Evolutionary conservation across 2,329 filamentous ascomycete species (phyloP), one percentile per base, ranked within the genome.

Genomic region (Penicillium sp.): DNA sequence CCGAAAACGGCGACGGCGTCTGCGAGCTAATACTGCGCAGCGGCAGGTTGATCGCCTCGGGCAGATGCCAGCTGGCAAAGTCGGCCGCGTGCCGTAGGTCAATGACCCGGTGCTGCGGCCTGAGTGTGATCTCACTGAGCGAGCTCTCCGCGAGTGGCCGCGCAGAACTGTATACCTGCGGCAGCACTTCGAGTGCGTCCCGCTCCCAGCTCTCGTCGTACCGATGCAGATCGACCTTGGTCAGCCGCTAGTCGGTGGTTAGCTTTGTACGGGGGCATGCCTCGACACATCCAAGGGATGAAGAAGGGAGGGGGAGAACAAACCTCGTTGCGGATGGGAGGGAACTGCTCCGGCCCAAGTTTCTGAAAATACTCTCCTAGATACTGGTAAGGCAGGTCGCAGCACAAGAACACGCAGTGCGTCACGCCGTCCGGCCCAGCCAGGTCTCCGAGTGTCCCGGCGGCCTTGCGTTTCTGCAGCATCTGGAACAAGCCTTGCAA

Each of bases 371-470:
- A 82, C 48, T 77, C 76, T 16, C 71, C 65, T 30, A 82, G 72
- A 43, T 82, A 82, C 53, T 82, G 79, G 47, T 83, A 82, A 0
- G 80, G 80, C 17, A 83, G 48, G 41, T 83, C 80, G 41, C 79
- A 81, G 60, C 79, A 83, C 3, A 81, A 57, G 56, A 83, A 83
- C 0, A 79, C 77, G 31, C 75, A 78, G 44, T 75, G 68, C 2
- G 76, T 64, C 34, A 69, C 61, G 1, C 74, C 74, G 20, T 72
- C 66, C 0, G 63, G 55, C 0, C 69, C 71, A 1, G 68, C 64
- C 1, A 80, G 57, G 7, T 72, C 62, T 1, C 56, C 23, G 9
- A 80, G 58, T 0, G 63, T 71, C 0, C 70, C 72, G 0, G 64
- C 65, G 0, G 56, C 50, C 49, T 78, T 79, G 11, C 65, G 64